Conservation (phyloP, 2,329 filamentous ascomycete species). For the Dactylella cylindrospora region DNA sequence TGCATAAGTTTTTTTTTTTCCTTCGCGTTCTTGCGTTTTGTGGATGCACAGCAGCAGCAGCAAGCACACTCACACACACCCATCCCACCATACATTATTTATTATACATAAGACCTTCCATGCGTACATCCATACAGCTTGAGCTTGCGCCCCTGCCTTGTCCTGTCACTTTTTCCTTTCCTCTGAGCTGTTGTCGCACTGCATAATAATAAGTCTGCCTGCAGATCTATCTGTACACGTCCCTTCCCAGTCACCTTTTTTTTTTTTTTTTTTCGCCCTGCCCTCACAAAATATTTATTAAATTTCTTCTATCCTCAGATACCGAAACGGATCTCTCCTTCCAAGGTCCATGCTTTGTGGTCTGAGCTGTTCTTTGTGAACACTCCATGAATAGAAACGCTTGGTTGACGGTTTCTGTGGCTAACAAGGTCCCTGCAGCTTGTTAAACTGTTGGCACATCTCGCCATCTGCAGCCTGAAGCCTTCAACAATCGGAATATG, state of each 20-base stretch:
- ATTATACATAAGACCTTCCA: no score
- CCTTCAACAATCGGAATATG: constrained; percentile 21
- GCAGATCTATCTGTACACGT: constrained; percentile 36
- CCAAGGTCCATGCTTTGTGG: constrained; percentile 24
- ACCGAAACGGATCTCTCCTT: constrained; percentile 14
- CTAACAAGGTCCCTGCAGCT: no score
- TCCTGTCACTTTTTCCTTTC: no score
- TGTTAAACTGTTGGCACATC: constrained; percentile 40
- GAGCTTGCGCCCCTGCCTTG: constrained; percentile 43
- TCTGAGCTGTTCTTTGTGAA: constrained; percentile 34
- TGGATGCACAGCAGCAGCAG: constrained; percentile 39
- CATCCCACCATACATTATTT: no score
- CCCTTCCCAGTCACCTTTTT: constrained; percentile 22
- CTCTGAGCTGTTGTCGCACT: constrained; percentile 40
- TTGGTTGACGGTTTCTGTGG: no score
- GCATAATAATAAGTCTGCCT: constrained; percentile 40
- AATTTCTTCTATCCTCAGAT: constrained; percentile 13
- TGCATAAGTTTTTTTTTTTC: constrained; percentile 30
- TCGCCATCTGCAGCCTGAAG: constrained; percentile 13
- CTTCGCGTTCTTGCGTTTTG: constrained; percentile 44
- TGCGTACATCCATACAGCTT: no score
- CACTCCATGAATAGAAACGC: no score
- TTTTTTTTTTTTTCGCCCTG: no score
- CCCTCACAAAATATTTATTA: constrained; percentile 32
- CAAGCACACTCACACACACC: no score